Conservation (phyloP, 139 green algal genomes). For the Spirogloea muscicola region DNA sequence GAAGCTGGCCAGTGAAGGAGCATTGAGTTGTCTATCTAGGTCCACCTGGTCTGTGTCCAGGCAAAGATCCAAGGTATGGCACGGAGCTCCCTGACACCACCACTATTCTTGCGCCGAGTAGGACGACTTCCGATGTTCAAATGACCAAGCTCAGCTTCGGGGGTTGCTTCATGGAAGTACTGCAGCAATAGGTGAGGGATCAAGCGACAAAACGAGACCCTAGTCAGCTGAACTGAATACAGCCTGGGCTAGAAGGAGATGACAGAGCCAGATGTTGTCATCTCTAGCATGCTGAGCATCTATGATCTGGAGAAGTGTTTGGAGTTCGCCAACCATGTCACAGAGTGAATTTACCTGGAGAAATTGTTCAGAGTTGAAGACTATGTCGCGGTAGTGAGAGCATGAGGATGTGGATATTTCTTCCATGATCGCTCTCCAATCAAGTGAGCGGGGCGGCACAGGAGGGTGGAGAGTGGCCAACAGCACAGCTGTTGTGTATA, state of each 20-base stretch:
- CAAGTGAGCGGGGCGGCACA: not conserved
- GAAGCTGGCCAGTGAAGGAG: too few species aligned
- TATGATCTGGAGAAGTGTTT: too few species aligned
- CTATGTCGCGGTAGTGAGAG: slow-evolving; percentile 26
- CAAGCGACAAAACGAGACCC: not conserved
- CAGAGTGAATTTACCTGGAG: too few species aligned
- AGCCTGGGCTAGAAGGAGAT: too few species aligned
- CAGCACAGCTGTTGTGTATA: slow-evolving; percentile 43
- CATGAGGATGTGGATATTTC: slow-evolving; percentile 10
- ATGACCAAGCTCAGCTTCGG: slow-evolving; percentile 89
- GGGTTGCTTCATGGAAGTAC: slow-evolving; percentile 88
- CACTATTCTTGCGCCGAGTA: slow-evolving; percentile 3
- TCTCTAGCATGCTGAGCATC: too few species aligned
- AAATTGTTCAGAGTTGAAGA: slow-evolving; percentile 39
- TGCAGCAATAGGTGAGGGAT: slow-evolving; percentile 69
- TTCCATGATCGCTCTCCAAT: slow-evolving; percentile 32
- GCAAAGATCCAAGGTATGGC: slow-evolving; percentile 99
- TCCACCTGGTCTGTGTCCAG: slow-evolving; percentile 79
- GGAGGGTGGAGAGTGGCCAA: slow-evolving; percentile 32
- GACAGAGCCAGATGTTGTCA: too few species aligned
- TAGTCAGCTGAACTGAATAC: too few species aligned
- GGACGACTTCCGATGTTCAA: slow-evolving; percentile 87
- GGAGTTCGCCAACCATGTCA: too few species aligned
- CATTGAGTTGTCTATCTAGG: too few species aligned
- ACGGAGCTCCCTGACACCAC: slow-evolving; percentile 62